Conservation (phyloP, 257 asterid genomes). For the Solanum clarkiae region DNA sequence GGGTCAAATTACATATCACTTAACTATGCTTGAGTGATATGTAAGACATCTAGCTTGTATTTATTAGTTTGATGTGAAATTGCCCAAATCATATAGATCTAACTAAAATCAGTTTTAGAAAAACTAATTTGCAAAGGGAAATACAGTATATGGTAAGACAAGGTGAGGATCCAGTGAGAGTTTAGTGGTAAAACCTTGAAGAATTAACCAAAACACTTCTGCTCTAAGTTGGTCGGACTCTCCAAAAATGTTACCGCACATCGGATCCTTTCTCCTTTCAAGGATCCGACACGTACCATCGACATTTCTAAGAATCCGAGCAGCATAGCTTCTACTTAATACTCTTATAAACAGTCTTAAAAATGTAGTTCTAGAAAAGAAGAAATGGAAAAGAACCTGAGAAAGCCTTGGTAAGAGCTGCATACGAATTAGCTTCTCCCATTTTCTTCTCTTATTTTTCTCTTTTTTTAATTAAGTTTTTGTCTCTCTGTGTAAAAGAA, state of each 20-base stretch:
- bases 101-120: background rate
- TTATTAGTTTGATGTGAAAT: background rate
- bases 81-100: background rate
- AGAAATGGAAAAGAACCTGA: constrained; percentile 28
- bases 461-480: background rate
- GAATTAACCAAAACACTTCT: background rate
- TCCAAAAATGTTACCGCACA: too few relatives aligned
- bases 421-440: constrained; percentile 44
- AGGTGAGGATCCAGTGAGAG: background rate
- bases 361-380: background rate
- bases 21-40: background rate
- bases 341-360: background rate
- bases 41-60: too few relatives aligned
- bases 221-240: too few relatives aligned
- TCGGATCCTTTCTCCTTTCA: too few relatives aligned
- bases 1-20: too few relatives aligned
- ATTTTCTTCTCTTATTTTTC: constrained; percentile 3
- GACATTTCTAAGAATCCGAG: too few relatives aligned
- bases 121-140: background rate
- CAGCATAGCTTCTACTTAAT: background rate
- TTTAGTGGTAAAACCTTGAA: background rate
- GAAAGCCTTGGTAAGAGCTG: constrained; percentile 55
- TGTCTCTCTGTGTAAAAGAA: background rate
- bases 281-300: too few relatives aligned
- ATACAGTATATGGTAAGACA: background rate